Evolutionary conservation across 352 stramenopile genomes (phyloP).

Genomic region (Thraustochytrium striatum): DNA sequence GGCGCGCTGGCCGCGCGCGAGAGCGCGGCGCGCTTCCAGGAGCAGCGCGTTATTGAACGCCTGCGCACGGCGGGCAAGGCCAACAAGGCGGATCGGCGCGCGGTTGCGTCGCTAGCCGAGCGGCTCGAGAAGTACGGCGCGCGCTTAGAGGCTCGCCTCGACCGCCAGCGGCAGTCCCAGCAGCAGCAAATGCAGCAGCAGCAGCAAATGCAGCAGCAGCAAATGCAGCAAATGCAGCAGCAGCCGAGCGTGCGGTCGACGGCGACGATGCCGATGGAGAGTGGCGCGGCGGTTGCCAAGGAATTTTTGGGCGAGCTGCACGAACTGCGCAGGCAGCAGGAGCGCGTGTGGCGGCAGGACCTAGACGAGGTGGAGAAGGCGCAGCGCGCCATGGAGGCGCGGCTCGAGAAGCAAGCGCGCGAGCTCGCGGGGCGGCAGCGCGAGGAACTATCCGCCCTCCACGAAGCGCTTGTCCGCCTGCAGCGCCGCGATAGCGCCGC

Average conservation of each 20-base stretch:
- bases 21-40: background rate
- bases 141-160: background rate
- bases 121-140: constrained; percentile 9
- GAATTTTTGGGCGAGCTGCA: background rate
- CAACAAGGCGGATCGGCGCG: background rate
- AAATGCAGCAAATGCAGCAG: background rate
- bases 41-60: background rate
- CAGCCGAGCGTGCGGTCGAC: background rate
- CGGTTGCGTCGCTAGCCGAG: background rate
- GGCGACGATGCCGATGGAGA: background rate
- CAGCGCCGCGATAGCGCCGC: background rate
- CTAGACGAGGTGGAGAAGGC: constrained; percentile 13
- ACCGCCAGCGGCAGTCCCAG: background rate
- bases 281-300: background rate
- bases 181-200: background rate
- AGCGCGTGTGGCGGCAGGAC: constrained; percentile 7
- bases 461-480: background rate
- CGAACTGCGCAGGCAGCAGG: constrained; percentile 4
- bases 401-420: constrained; percentile 19
- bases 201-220: background rate
- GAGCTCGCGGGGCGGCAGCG: constrained; percentile 15
- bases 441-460: background rate
- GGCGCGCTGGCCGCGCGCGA: background rate
- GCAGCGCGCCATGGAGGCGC: constrained; percentile 17
- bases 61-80: background rate